These are phyloP conservation scores for Nematocida sp. DNA, from an alignment of 371 early-diverging fungal species.

Conservation along the genomic window DNA sequence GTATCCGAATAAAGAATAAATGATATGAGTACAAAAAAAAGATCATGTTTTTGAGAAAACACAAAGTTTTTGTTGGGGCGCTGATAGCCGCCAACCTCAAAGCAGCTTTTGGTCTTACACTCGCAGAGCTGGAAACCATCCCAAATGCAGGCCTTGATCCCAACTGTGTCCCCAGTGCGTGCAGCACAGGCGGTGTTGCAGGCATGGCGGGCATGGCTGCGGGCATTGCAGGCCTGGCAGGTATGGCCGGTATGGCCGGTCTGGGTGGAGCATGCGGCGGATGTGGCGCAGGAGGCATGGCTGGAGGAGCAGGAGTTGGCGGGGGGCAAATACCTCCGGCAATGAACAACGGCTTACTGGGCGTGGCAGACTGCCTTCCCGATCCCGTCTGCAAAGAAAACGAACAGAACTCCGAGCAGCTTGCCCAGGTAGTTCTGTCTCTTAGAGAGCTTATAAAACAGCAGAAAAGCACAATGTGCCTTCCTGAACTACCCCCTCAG, in stretches of 20 bases:
- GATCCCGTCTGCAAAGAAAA: slow-evolving; percentile 11
- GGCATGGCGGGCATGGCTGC: too few species aligned
- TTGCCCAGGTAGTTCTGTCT: background rate
- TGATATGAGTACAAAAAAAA: background rate
- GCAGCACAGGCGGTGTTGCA: too few species aligned
- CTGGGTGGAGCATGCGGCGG: background rate
- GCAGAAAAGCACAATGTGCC: slow-evolving; percentile 5
- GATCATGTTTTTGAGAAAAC: background rate
- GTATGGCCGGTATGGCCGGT: background rate
- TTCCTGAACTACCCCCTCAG: background rate
- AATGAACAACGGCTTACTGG: background rate
- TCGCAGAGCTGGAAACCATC: too few species aligned
- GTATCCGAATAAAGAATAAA: background rate
- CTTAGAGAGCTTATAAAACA: background rate
- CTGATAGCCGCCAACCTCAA: too few species aligned
- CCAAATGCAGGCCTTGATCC: too few species aligned
- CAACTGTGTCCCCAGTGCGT: too few species aligned
- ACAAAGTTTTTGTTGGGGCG: too few species aligned
- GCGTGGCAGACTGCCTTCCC: slow-evolving; percentile 42
- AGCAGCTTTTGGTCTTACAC: too few species aligned
- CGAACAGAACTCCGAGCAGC: slow-evolving; percentile 13
- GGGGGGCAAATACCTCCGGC: background rate
- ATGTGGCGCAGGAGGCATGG: background rate
- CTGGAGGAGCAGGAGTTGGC: background rate
- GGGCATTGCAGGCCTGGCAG: too few species aligned